Conservation (phyloP, 768 basidiomycete genomes). For the Sporobolomyces pararoseus region DNA sequence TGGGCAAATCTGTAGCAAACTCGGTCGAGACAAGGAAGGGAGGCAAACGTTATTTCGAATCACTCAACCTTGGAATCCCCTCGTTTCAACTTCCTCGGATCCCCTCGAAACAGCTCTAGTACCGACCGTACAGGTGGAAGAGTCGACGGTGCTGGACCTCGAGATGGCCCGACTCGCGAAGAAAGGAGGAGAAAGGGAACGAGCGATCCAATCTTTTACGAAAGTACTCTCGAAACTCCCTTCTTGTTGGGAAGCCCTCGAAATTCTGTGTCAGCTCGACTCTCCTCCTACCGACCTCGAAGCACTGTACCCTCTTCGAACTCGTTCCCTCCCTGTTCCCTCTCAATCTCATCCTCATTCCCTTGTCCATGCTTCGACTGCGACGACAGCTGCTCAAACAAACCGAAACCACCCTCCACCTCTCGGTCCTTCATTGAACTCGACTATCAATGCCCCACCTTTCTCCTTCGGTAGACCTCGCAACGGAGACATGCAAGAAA, state of each 20-base stretch:
- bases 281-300: conserved; percentile 49
- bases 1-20: conserved; percentile 65
- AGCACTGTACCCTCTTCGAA: conserved; percentile 11
- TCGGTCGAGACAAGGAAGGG: conserved; percentile 74
- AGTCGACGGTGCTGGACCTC: conserved; percentile 61
- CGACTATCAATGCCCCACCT: conserved; percentile 4
- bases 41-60: conserved; percentile 43
- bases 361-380: not conserved
- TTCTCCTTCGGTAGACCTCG: conserved; percentile 9
- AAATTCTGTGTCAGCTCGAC: conserved; percentile 75
- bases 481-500: conserved; percentile 15
- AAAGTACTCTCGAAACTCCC: conserved; percentile 70
- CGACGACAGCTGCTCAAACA: not conserved
- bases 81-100: conserved; percentile 52
- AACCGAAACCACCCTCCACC: not conserved
- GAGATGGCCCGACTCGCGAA: conserved; percentile 69
- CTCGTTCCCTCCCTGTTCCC: not conserved
- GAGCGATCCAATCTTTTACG: conserved; percentile 67
- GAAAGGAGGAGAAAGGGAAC: conserved; percentile 71
- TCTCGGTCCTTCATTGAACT: conserved; percentile 8
- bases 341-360: conserved; percentile 17
- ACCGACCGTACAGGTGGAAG: conserved; percentile 6
- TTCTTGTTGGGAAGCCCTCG: conserved; percentile 87
- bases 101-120: conserved; percentile 2
- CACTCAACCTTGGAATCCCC: conserved; percentile 55